Conservation (phyloP, 257 asterid genomes). For the Perilla frutescens region DNA sequence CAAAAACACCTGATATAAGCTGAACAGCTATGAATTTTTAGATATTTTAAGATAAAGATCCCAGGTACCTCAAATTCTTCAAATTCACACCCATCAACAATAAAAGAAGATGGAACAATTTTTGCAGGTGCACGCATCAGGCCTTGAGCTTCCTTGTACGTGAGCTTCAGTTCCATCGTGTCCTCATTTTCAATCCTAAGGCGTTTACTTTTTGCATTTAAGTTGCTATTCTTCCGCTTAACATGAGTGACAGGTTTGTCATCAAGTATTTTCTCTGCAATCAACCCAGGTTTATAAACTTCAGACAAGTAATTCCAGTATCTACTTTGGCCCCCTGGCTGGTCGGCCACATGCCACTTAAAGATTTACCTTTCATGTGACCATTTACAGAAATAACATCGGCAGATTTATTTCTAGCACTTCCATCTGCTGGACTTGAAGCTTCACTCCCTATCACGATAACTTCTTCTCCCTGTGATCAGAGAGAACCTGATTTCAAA, state of each 20-base stretch:
- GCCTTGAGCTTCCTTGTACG: conserved; percentile 85
- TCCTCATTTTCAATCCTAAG: conserved; percentile 63
- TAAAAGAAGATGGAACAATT: conserved; percentile 55
- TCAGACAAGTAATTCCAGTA: conserved; percentile 42
- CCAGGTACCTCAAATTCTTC: conserved; percentile 92
- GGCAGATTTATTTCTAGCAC: conserved; percentile 45
- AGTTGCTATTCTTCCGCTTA: conserved; percentile 71
- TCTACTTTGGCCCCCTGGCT: conserved; percentile 45
- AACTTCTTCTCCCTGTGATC: conserved; percentile 70
- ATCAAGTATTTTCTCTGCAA: conserved; percentile 53
- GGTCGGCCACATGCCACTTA: conserved; percentile 37
- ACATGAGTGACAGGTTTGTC: conserved; percentile 44
- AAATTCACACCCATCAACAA: conserved; percentile 80
- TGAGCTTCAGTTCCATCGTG: conserved; percentile 69
- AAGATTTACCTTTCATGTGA: conserved; percentile 45
- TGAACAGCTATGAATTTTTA: conserved; percentile 13
- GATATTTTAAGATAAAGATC: conserved; percentile 8
- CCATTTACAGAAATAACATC: conserved; percentile 44
- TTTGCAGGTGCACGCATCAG: conserved; percentile 75
- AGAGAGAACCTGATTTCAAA: conserved; percentile 17
- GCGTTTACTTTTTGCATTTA: conserved; percentile 66
- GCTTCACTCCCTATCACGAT: conserved; percentile 41
- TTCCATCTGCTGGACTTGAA: conserved; percentile 48
- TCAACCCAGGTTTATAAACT: conserved; percentile 41
- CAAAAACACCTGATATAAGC: conserved; percentile 11